phyloP scores from a whole-genome alignment of 2,329 filamentous ascomycete species.

The Pseudocercospora musae region DNA sequence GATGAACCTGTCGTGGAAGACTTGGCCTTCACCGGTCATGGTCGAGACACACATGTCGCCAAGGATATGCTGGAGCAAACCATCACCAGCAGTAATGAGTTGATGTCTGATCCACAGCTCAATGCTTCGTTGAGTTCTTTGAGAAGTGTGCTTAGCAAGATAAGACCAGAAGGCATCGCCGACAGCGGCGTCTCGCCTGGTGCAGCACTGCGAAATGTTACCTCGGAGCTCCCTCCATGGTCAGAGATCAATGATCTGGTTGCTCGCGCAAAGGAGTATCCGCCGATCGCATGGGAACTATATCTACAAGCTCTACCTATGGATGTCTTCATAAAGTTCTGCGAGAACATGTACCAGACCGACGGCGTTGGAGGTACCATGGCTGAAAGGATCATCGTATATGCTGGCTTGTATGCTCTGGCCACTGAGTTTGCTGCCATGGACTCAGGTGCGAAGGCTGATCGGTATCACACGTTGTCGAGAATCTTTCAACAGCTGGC shows the following conservation, averaged over 20 bases:
- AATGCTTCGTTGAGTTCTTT: background rate
- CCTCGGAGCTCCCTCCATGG: constrained; percentile 1
- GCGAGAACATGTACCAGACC: constrained; percentile 1
- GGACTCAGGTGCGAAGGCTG: background rate
- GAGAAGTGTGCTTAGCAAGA: background rate
- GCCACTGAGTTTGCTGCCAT: background rate
- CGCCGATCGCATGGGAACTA: constrained; percentile 4
- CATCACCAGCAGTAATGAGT: background rate
- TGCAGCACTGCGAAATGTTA: background rate
- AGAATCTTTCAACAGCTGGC: background rate
- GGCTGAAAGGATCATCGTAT: constrained; percentile 2
- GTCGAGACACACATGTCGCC: background rate
- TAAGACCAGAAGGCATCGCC: background rate
- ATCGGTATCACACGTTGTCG: background rate
- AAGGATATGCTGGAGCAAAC: constrained; percentile 5
- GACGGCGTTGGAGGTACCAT: background rate
- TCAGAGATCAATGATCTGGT: background rate
- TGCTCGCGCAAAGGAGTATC: constrained; percentile 1
- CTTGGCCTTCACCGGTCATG: background rate
- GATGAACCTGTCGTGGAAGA: background rate
- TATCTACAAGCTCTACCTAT: background rate
- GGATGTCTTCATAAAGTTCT: constrained; percentile 2
- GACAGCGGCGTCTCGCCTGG: background rate
- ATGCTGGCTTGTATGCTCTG: background rate
- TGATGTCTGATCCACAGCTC: background rate